These are phyloP conservation scores for Pleurotus djamor DNA, from an alignment of 768 basidiomycete species.

Conservation along the genomic window DNA sequence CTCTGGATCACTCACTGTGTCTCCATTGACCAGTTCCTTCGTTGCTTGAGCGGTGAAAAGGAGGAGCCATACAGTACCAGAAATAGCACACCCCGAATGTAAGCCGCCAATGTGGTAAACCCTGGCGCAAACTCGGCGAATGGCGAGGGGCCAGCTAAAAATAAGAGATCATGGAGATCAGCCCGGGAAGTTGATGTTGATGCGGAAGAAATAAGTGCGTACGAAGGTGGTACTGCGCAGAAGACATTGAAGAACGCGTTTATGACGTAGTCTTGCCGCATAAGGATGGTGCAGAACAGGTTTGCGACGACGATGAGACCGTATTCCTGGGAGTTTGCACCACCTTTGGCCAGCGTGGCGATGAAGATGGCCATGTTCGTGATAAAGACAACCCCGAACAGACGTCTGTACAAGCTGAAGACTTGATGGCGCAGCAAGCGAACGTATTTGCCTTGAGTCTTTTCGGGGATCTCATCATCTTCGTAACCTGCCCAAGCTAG, in stretches of 20 bases:
- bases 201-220: neutral
- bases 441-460: slow-evolving; percentile 42
- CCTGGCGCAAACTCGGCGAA: slow-evolving; percentile 50
- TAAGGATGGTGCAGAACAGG: slow-evolving; percentile 43
- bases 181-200: neutral
- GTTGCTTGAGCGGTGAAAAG: slow-evolving; percentile 51
- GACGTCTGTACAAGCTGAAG: slow-evolving; percentile 54
- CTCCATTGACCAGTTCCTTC: slow-evolving; percentile 37
- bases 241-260: slow-evolving; percentile 55
- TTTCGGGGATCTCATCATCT: slow-evolving; percentile 47
- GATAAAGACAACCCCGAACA: slow-evolving; percentile 59
- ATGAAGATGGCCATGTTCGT: slow-evolving; percentile 54
- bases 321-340: slow-evolving; percentile 31
- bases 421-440: slow-evolving; percentile 56
- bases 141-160: slow-evolving; percentile 50
- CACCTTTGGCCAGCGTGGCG: slow-evolving; percentile 26
- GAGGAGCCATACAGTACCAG: slow-evolving; percentile 51
- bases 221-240: slow-evolving; percentile 49
- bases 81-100: slow-evolving; percentile 57
- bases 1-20: slow-evolving; percentile 23
- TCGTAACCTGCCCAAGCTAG: slow-evolving; percentile 52
- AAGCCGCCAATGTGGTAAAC: slow-evolving; percentile 62
- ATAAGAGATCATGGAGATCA: slow-evolving; percentile 5
- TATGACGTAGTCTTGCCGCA: slow-evolving; percentile 58
- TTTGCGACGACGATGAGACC: slow-evolving; percentile 44